Evolutionary conservation across 1,284 basidiomycete species (phyloP).

Genomic region (Ustilago crameri): DNA sequence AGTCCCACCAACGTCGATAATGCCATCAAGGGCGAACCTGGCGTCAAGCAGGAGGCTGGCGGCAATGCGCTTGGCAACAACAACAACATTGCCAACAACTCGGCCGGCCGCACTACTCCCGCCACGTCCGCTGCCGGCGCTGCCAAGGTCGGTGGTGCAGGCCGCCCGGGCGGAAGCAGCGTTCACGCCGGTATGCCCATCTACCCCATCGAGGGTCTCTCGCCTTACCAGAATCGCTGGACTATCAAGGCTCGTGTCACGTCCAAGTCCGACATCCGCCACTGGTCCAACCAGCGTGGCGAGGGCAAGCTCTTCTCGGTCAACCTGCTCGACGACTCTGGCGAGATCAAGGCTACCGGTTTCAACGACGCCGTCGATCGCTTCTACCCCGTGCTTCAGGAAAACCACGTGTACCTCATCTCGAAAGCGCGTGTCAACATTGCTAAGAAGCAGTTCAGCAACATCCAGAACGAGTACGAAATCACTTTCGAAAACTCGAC

Average conservation of each 20-base stretch:
- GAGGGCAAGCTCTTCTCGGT: constrained; percentile 96
- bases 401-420: constrained; percentile 92
- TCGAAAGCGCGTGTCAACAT: constrained; percentile 91
- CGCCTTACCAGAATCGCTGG: constrained; percentile 96
- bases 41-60: constrained; percentile 42
- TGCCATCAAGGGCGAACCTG: constrained; percentile 24
- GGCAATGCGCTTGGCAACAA: constrained; percentile 33
- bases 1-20: constrained; percentile 59
- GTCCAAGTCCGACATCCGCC: constrained; percentile 87
- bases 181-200: constrained; percentile 69
- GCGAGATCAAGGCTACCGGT: constrained; percentile 74
- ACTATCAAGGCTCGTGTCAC: constrained; percentile 95
- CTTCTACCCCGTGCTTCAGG: constrained; percentile 84
- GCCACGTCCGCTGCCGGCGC: constrained; percentile 39
- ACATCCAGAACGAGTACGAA: constrained; percentile 92
- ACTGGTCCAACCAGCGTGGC: constrained; percentile 88
- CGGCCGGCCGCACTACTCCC: constrained; percentile 45
- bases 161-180: constrained; percentile 52
- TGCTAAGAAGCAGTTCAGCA: constrained; percentile 97
- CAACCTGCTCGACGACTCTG: constrained; percentile 91
- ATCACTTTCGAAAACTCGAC: constrained; percentile 79
- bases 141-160: constrained; percentile 19
- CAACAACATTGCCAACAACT: constrained; percentile 25
- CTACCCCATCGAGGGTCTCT: constrained; percentile 92
- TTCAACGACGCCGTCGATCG: constrained; percentile 90